Percentiles rank a stretch among this genome's conserved stretches.
These are phyloP conservation scores for Hanseniaspora pseudoguilliermondii DNA, from an alignment of 805 yeast species.

Conservation along the genomic window DNA sequence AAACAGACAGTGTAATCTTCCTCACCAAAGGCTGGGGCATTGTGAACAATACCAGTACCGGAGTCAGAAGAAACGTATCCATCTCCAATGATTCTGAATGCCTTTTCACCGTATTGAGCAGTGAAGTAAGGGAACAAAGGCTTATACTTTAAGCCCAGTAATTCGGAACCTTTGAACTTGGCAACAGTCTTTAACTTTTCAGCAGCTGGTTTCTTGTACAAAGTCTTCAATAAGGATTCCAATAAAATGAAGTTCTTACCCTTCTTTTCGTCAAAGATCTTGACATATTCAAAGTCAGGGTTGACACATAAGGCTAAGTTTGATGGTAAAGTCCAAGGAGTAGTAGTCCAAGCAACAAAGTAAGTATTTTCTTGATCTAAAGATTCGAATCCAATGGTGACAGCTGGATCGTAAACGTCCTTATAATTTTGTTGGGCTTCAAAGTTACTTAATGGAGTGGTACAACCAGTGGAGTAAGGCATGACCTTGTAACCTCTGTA, in stretches of 20 bases:
- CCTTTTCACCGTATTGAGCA: conserved; percentile 61
- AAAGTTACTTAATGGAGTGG: conserved; percentile 91
- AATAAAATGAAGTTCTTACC: conserved; percentile 70
- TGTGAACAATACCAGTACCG: conserved; percentile 99
- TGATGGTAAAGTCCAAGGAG: conserved; percentile 98
- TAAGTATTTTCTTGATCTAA: conserved; percentile 67
- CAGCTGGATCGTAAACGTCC: conserved; percentile 94
- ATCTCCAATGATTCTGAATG: conserved; percentile 69
- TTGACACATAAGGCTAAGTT: conserved; percentile 85
- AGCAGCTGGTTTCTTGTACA: conserved; percentile 88
- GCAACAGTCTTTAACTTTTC: conserved; percentile 79
- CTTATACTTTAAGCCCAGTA: conserved; percentile 64
- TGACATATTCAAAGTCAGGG: conserved; percentile 81
- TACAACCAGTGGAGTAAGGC: conserved; percentile 97
- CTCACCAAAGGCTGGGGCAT: conserved; percentile 98
- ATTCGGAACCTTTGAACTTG: conserved; percentile 62
- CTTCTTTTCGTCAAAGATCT: conserved; percentile 79
- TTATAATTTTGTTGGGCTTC: conserved; percentile 98
- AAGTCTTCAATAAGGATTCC: conserved; percentile 66
- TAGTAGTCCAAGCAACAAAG: conserved; percentile 96
- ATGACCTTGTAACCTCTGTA: conserved; percentile 93
- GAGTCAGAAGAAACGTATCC: conserved; percentile 83
- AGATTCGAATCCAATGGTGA: conserved; percentile 78
- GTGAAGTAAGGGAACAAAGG: conserved; percentile 77
- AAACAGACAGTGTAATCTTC: conserved; percentile 82